These are phyloP conservation scores for Diplogelasinospora grovesii DNA, from an alignment of 495 filamentous ascomycete genomes.

Conservation along the genomic window DNA sequence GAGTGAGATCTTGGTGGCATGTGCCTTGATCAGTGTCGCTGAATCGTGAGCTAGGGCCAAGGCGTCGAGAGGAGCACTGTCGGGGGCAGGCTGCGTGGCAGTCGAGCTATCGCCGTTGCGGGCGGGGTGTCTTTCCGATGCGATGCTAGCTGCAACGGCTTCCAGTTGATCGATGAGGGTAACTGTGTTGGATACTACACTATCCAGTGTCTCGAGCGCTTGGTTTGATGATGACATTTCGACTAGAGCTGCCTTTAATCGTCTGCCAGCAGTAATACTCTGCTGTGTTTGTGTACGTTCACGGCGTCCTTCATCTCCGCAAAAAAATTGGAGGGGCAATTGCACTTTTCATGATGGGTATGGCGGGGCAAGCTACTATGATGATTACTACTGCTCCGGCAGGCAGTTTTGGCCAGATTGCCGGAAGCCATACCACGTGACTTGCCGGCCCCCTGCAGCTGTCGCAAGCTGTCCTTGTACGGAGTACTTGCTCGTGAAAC, in stretches of 20 bases:
- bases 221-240: conserved; percentile 17
- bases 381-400: not conserved
- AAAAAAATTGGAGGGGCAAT: conserved; percentile 15
- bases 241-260: no score
- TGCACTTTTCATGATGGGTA: conserved; percentile 8
- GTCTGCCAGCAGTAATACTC: no score
- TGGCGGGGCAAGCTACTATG: conserved; percentile 3
- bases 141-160: conserved; percentile 21
- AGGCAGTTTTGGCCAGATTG: no score
- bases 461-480: conserved; percentile 30
- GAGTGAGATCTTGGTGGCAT: conserved; percentile 79
- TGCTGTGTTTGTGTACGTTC: no score
- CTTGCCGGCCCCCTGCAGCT: conserved; percentile 7
- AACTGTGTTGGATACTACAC: conserved; percentile 17
- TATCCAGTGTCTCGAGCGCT: conserved; percentile 15
- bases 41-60: conserved; percentile 56
- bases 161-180: conserved; percentile 33
- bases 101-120: not conserved
- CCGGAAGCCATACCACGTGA: conserved; percentile 4
- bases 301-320: no score
- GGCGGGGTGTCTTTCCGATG: conserved; percentile 9
- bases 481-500: conserved; percentile 5
- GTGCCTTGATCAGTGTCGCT: conserved; percentile 63
- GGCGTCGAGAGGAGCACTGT: conserved; percentile 30
- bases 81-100: conserved; percentile 1